These are phyloP conservation scores for Septoria petroselini DNA, from an alignment of 2,329 filamentous ascomycete species.

Conservation along the genomic window DNA sequence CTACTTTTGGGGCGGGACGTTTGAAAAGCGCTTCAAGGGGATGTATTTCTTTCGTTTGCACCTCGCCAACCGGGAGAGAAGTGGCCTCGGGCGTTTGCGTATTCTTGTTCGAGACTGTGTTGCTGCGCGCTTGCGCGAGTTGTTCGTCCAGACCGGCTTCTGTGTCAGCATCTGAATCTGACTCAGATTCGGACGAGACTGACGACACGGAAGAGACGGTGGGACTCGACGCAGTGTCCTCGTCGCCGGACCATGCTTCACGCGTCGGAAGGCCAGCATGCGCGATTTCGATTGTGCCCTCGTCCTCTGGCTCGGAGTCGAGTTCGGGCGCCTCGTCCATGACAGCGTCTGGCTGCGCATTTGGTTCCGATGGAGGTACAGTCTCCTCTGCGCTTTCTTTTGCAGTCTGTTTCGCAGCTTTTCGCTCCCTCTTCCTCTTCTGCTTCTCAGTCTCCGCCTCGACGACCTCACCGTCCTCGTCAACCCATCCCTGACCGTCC, in stretches of 20 bases:
- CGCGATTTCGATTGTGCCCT: constrained; percentile 13
- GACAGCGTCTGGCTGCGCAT: constrained; percentile 5
- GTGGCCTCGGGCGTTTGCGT: constrained; percentile 10
- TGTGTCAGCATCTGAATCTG: constrained; percentile 13
- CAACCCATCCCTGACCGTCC: constrained; percentile 85
- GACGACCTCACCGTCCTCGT: constrained; percentile 71
- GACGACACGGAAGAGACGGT: constrained; percentile 10
- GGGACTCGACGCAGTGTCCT: constrained; percentile 11
- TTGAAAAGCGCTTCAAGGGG: constrained; percentile 94
- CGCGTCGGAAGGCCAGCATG: constrained; percentile 14
- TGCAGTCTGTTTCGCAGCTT: constrained; percentile 17
- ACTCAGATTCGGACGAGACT: constrained; percentile 11
- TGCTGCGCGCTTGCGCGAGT: constrained; percentile 23
- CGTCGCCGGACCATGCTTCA: constrained; percentile 17
- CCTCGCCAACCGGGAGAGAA: constrained; percentile 14
- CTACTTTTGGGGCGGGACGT: constrained; percentile 52
- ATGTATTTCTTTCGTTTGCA: constrained; percentile 56
- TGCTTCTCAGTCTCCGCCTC: constrained; percentile 49
- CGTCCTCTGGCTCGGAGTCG: constrained; percentile 18
- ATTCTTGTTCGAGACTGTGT: constrained; percentile 24
- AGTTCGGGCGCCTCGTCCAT: constrained; percentile 15
- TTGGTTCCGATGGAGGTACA: constrained; percentile 1
- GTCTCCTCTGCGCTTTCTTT: constrained; percentile 2
- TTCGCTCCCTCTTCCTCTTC: constrained; percentile 35
- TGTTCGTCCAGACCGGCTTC: constrained; percentile 21